Base-by-base conservation (phyloP, 306 rosid genomes). In the Acacia confusa region DNA sequence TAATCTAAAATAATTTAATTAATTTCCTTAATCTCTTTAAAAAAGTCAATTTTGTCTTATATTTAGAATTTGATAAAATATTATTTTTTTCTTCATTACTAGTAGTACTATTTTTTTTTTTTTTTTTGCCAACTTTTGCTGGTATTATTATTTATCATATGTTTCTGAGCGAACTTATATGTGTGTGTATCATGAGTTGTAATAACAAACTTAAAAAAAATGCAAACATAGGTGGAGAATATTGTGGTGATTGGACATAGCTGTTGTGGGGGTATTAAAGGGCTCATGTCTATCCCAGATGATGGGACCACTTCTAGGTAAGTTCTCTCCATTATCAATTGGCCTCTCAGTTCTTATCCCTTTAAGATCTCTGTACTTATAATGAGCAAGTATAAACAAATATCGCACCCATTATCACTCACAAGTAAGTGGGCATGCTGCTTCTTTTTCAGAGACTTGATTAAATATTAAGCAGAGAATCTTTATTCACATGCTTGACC, bases 211-310 rank as follows among this genome's bases (percentile, higher is more conserved):
- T 6, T 85, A 77, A 32, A 1, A 64, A 77, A 50, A 77, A 0
- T 45, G 55, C 40, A 15, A 10, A 57, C 17, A 38, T 81, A 95
- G 99, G 98, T 95, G 88, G 96, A 93, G 88, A 87, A 92, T 92
- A 93, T 95, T 24, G 85, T 95, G 79, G 97, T 95, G 14, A 95
- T 95, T 82, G 97, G 98, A 67, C 99, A 95, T 79, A 95, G 99
- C 69, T 87, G 93, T 86, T 95, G 99, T 70, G 99, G 99, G 28
- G 99, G 99, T 27, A 95, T 95, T 81, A 93, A 89, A 88, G 99
- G 99, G 6, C 97, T 95, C 76, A 95, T 95, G 99, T 92, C 98
- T 7, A 92, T 95, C 82, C 94, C 98, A 0, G 97, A 90, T 4
- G 96, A 95, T 70, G 99, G 98, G 85, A 82, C 93, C 85, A 86